A percentile compares a stretch with the other conserved stretches of the same genome.
Conservation (phyloP, 139 green algal genomes). For the Closterium sp. region DNA sequence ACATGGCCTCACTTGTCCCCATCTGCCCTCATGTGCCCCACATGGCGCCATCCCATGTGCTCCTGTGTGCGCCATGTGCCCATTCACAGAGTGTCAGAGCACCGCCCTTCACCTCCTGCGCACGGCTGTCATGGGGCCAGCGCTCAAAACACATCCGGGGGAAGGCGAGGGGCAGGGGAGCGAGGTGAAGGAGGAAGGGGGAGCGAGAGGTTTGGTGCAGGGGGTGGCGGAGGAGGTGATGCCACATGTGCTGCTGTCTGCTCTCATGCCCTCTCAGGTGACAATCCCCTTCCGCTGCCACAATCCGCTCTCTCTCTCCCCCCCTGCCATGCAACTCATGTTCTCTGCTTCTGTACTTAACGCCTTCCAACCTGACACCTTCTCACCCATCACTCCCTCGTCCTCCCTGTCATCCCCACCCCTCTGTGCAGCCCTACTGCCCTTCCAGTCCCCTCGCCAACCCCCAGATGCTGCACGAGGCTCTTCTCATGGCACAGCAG, state of each 20-base stretch:
- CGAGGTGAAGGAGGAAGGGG: neutral
- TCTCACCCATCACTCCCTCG: neutral
- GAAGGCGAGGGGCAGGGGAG: neutral
- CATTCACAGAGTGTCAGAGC: neutral
- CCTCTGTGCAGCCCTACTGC: neutral
- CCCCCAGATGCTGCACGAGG: neutral
- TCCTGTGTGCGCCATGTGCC: neutral
- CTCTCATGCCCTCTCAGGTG: neutral
- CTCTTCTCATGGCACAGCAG: neutral
- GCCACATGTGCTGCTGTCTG: neutral
- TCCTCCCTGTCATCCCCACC: neutral
- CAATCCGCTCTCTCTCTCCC: neutral
- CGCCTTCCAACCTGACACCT: neutral
- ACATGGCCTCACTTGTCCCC: neutral
- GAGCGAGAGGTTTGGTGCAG: neutral
- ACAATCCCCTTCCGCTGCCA: neutral
- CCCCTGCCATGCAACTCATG: neutral
- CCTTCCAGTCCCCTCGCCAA: neutral
- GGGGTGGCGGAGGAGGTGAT: neutral
- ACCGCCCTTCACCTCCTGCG: neutral
- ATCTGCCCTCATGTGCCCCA: neutral
- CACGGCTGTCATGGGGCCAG: neutral
- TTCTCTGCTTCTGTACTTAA: neutral
- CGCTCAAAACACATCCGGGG: neutral
- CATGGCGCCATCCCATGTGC: neutral